Base-by-base conservation (phyloP, 73 alveolate genomes). In the Tetrahymena thermophila region DNA sequence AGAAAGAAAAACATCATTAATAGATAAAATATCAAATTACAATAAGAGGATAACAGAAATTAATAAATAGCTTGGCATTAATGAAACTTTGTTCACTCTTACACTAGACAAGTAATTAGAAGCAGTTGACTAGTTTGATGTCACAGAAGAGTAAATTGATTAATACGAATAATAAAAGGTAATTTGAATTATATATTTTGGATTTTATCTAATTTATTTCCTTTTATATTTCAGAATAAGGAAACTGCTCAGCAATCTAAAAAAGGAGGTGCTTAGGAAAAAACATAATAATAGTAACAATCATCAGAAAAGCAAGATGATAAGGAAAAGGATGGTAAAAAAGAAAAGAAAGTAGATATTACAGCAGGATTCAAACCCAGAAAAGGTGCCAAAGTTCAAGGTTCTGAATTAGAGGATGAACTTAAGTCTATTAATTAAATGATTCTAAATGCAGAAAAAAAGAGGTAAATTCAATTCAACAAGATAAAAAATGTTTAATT, bases 21-120 rank as follows among this genome's bases (percentile, higher is more conserved):
- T 98, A 40, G 99, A 96, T n/a, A 95, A 96, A 55, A 95, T 97
- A 35, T 95, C 95, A 42, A 94, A 93, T 25, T 95, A 96, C 43
- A 98, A 98, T 94, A 89, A 93, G 38, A 96, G 98, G 56, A 97
- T 98, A 40, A 85, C 93, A n/a, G 98, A 98, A 25, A 98, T 98
- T 43, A 97, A 98, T 89, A 55, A 56, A 34, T 98, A 98, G 94
- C 97, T 98, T 1, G 98, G 98, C 0, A 95, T 95, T 31, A 85
- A 93, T 13, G 99, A 98, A 85, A 96, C 95, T 35, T 94, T 98
- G 19, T 96, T 98, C 43, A 97, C 96, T 40, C 99, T 99, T 5
- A 84, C 96, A 17, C 94, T 98, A 44, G 97, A 97, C 42, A 98
- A 97, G 19, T 95, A 85, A 38, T 96, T 97, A 43, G 99, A 98